These are phyloP conservation scores for Skeletonema potamos DNA, from an alignment of 108 stramenopile species.

Conservation along the genomic window DNA sequence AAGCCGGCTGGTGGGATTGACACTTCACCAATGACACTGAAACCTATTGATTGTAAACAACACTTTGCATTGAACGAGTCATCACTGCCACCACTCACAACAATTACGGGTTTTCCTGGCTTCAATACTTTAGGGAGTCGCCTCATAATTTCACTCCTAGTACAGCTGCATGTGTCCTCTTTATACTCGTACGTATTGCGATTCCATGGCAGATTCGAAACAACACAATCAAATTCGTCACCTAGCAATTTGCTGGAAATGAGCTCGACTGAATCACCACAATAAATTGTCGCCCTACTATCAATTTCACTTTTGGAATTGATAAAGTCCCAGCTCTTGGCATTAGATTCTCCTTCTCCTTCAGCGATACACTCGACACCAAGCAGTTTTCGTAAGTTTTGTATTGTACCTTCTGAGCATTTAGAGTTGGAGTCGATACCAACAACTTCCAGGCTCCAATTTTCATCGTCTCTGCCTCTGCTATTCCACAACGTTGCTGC, in stretches of 20 bases:
- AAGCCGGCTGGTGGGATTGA: conserved; percentile 34
- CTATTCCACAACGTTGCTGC: conserved; percentile 34
- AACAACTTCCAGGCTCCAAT: conserved; percentile 29
- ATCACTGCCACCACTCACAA: conserved; percentile 17
- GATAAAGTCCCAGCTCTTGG: background rate
- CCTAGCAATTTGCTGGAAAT: background rate
- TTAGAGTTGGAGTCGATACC: conserved; percentile 62
- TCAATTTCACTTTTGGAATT: background rate
- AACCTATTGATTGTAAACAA: conserved; percentile 9
- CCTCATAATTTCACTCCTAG: conserved; percentile 13
- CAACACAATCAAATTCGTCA: conserved; percentile 49
- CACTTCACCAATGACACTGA: conserved; percentile 10
- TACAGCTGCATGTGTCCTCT: background rate
- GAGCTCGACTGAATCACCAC: conserved; percentile 7
- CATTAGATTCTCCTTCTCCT: background rate
- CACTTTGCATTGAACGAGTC: background rate
- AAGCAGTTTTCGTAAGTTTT: conserved; percentile 53
- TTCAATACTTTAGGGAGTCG: background rate
- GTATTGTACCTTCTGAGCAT: conserved; percentile 48
- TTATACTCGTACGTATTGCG: conserved; percentile 31
- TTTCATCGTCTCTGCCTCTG: background rate
- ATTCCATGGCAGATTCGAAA: conserved; percentile 72
- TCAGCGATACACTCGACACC: background rate
- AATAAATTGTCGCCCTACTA: conserved; percentile 5
- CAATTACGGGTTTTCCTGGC: conserved; percentile 17